Base-by-base conservation (phyloP, 495 filamentous ascomycete genomes). In the Sphaerosporella brunnea region DNA sequence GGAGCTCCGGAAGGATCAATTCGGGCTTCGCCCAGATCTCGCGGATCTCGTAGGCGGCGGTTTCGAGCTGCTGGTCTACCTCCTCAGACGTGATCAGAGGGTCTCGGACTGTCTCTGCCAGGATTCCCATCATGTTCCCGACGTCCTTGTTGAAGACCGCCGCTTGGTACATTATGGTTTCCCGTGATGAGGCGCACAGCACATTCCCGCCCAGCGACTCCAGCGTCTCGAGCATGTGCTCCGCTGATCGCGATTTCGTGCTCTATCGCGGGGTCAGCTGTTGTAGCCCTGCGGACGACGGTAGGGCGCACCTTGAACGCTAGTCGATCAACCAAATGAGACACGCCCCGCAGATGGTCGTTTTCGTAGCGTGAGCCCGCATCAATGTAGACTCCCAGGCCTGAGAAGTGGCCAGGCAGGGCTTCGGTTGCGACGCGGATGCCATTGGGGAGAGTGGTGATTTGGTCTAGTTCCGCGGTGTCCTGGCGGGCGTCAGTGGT, bases 11-110 rank as follows among this genome's bases (percentile, higher is more conserved):
- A 41, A 99, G 64, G 53, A 99, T 96, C 45, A 99, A 71, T 55
- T 96, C 88, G 3, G 90, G 86, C 68, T 86, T 95, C 32, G 82
- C 80, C 92, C 90, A 99, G 44, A 99, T 99, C 67, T 99, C 90
- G 20, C 72, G 73, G 58, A 99, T 92, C 65, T 99, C 90, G 54
- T 96, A 99, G 36, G 83, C 77, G 2, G 87, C 90, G 16, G 85
- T 94, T 56, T 80, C 74, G 13, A 99, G 69, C 63, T 99, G 88
- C 54, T 82, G 73, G 25, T 70, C 59, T 0, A 99, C 80, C 60
- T 99, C 90, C 37, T 85, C 77, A 32, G 94, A 82, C n/a, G 81
- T 90, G 48, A 96, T 80, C 26, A 77, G 65, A 8, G 90, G 86
- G 51, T 93, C 78, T 39, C 83, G 79, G 35, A 99, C 88, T 8